Conservation (phyloP, 2,329 filamentous ascomycete genomes). For the Paecilomyces sp. region DNA sequence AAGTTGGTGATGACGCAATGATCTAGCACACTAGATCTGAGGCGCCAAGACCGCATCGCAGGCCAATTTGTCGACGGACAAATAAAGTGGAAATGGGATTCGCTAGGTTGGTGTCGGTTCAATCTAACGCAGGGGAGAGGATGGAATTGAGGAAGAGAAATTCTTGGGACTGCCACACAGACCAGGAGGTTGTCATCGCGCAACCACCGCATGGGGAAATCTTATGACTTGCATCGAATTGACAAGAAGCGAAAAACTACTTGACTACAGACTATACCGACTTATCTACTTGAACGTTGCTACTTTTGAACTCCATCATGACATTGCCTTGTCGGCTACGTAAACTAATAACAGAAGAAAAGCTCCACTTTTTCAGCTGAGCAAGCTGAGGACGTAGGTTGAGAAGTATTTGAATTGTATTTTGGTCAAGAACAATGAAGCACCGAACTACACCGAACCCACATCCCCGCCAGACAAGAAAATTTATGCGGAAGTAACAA, state of each 20-base stretch:
- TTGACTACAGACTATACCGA: too few species aligned
- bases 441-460: constrained; percentile 29
- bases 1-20: constrained; percentile 19
- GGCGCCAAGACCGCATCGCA: background rate
- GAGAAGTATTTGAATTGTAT: constrained; percentile 29
- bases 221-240: background rate
- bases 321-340: background rate
- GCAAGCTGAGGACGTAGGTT: constrained; percentile 4
- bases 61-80: background rate
- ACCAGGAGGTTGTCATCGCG: background rate
- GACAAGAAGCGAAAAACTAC: background rate
- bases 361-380: background rate
- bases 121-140: background rate
- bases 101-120: background rate
- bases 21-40: constrained; percentile 2
- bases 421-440: constrained; percentile 34
- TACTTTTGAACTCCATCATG: background rate
- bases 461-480: constrained; percentile 24
- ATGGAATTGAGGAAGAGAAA: background rate
- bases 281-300: background rate
- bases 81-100: background rate
- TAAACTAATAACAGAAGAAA: background rate
- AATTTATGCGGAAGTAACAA: constrained; percentile 50
- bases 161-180: background rate
- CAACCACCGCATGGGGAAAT: background rate